Evolutionary conservation across 1,139 yeast species (phyloP).

Genomic region (Saccharomycopsis crataegensis): DNA sequence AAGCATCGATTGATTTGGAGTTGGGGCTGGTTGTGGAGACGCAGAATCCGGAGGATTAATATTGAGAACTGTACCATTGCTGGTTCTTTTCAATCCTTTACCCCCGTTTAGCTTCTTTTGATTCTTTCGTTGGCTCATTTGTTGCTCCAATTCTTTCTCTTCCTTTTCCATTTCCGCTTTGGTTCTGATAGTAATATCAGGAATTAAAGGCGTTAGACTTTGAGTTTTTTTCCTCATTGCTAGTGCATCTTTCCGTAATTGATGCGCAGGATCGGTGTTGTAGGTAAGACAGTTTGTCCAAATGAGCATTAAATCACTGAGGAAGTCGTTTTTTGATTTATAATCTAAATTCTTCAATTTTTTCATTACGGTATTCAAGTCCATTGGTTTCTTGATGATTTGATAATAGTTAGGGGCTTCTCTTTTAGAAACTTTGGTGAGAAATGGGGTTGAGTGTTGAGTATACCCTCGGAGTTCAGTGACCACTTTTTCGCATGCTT

Average conservation of each 20-base stretch:
- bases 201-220: slow-evolving; percentile 72
- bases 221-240: slow-evolving; percentile 93
- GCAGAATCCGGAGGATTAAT: slow-evolving; percentile 1
- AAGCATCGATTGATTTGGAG: neutral
- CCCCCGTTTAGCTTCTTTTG: neutral
- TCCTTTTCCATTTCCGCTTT: slow-evolving; percentile 85
- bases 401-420: slow-evolving; percentile 96
- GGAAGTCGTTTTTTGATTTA: slow-evolving; percentile 78
- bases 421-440: slow-evolving; percentile 88
- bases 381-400: slow-evolving; percentile 93
- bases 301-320: slow-evolving; percentile 85
- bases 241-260: slow-evolving; percentile 80
- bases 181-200: slow-evolving; percentile 75
- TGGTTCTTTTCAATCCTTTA: slow-evolving; percentile 30
- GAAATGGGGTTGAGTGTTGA: slow-evolving; percentile 93
- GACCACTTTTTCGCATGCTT: slow-evolving; percentile 94
- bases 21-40: slow-evolving; percentile 13
- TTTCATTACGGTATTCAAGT: slow-evolving; percentile 86
- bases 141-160: slow-evolving; percentile 37
- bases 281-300: slow-evolving; percentile 93
- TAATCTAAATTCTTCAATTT: slow-evolving; percentile 78
- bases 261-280: slow-evolving; percentile 93
- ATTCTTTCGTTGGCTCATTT: neutral
- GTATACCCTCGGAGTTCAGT: slow-evolving; percentile 85
- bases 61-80: slow-evolving; percentile 22